These are phyloP conservation scores for Ailanthus altissimus DNA, from an alignment of 345 rosid genomes.

Conservation along the genomic window DNA sequence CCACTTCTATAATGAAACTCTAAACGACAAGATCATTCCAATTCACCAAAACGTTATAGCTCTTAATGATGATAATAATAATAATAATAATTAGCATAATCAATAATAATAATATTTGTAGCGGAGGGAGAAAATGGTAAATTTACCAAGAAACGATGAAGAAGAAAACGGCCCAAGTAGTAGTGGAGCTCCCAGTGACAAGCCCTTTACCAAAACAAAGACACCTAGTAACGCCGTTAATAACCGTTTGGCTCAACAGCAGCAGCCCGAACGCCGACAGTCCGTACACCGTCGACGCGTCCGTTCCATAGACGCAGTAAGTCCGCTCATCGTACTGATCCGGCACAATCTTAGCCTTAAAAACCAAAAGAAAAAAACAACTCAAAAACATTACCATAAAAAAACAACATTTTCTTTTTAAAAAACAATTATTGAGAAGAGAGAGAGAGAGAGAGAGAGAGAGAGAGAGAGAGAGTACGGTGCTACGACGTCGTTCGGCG, in stretches of 20 bases:
- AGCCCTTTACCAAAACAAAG: slow-evolving; percentile 91
- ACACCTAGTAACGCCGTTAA: slow-evolving; percentile 81
- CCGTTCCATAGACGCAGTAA: slow-evolving; percentile 70
- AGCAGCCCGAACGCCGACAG: slow-evolving; percentile 74
- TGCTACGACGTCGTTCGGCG: slow-evolving; percentile 95
- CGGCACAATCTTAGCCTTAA: slow-evolving; percentile 57
- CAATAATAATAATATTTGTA: neutral
- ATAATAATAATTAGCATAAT: neutral
- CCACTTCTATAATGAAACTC: neutral
- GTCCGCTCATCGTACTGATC: slow-evolving; percentile 83
- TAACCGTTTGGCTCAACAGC: slow-evolving; percentile 64
- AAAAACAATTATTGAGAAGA: neutral
- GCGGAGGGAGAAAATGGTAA: slow-evolving; percentile 4
- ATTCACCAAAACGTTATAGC: neutral
- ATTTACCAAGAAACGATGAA: slow-evolving; percentile 84
- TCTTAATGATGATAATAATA: neutral
- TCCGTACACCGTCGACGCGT: slow-evolving; percentile 85
- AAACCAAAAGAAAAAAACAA: neutral
- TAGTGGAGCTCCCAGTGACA: slow-evolving; percentile 54
- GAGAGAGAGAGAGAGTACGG: slow-evolving; percentile 39
- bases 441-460: slow-evolving; percentile 12
- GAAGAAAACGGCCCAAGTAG: slow-evolving; percentile 66
- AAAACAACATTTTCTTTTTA: neutral
- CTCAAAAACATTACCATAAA: neutral
- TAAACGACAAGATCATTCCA: neutral